Evolutionary conservation across 148 eudicot species (phyloP), one percentile per base, ranked within the genome.

Genomic region (Vaccinium myrtillus): DNA sequence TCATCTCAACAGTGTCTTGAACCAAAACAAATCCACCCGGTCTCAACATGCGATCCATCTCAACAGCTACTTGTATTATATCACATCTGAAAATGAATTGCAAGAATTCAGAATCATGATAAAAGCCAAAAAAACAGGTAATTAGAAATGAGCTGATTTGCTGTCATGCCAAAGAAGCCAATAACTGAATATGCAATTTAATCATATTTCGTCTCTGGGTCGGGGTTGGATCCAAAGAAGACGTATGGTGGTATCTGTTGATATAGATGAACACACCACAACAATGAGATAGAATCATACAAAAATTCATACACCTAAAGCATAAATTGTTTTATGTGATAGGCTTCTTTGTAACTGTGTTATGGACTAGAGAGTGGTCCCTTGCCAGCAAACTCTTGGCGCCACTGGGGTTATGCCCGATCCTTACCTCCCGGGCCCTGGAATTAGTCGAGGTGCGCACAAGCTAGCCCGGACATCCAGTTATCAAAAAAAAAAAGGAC

Each of bases 41-140:
- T 87, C 99, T 92, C 81, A 93, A 85, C 30, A 94, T 81, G 15
- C 99, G 95, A 87, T 96, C 99, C 88, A 96, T 93, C 91, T 96
- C 98, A 23, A 83, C 92, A 11, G 90, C 94, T 82, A 93, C 87
- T 76, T 93, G 92, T 51, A 91, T 83, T 58, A 93, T 83, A 88
- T 94, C 92, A 81, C 98, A 96, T 83, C 99, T 94, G 93, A 51
- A 80, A 83, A 56, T 9, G 49, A n/a, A 43, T 58, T 50, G 8
- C 48, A 77, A 82, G 23, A 86, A 81, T 27, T 19, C 50, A 21
- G 15, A 50, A 8, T 53, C 18, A 54, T 3, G 49, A 81, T 46
- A 15, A 81, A 12, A 12, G n/a, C 46, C 58, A 67, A 48, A 49
- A 7, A 49, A 69, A 7, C 46, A 14, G 15, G 12, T n/a, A 43